These are phyloP conservation scores for Nannochloropsis granulata DNA, from an alignment of 108 stramenopile genomes.

Conservation along the genomic window DNA sequence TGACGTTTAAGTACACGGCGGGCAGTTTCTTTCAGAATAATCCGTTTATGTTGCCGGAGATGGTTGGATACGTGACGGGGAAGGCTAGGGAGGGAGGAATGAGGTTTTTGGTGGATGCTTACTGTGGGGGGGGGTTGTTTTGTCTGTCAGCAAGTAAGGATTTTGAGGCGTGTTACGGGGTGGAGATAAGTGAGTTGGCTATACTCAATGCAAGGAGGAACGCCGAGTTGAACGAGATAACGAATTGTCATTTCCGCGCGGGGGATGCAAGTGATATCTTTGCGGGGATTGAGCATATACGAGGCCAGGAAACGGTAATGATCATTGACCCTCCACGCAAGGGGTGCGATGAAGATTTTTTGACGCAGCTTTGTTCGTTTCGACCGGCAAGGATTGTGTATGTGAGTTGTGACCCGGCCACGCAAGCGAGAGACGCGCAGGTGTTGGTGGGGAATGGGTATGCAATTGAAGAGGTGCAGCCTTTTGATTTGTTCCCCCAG, in stretches of 20 bases:
- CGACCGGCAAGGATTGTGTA: conserved; percentile 75
- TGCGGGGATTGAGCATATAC: conserved; percentile 36
- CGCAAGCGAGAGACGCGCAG: conserved; percentile 81
- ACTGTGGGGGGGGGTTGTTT: conserved; percentile 88
- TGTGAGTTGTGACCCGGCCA: conserved; percentile 85
- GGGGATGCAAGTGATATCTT: conserved; percentile 83
- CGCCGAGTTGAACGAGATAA: conserved; percentile 58
- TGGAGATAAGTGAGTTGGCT: conserved; percentile 75
- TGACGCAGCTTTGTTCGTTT: conserved; percentile 70
- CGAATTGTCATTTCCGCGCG: conserved; percentile 65
- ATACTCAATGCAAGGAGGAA: conserved; percentile 65
- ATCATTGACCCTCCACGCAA: conserved; percentile 93
- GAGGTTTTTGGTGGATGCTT: conserved; percentile 76
- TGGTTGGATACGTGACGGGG: conserved; percentile 82
- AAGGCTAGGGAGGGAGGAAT: conserved; percentile 9
- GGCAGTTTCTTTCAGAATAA: conserved; percentile 97
- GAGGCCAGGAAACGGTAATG: conserved; percentile 64
- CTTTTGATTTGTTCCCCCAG: conserved; percentile 66
- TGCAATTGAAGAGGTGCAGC: conserved; percentile 55
- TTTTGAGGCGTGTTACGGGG: conserved; percentile 72
- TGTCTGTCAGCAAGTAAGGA: conserved; percentile 49
- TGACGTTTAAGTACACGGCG: conserved; percentile 47
- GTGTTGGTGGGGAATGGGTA: conserved; percentile 60
- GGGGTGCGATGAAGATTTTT: conserved; percentile 73
- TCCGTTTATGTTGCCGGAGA: conserved; percentile 65